Conservation (phyloP, 345 rosid species). For the Heritiera littoralis region DNA sequence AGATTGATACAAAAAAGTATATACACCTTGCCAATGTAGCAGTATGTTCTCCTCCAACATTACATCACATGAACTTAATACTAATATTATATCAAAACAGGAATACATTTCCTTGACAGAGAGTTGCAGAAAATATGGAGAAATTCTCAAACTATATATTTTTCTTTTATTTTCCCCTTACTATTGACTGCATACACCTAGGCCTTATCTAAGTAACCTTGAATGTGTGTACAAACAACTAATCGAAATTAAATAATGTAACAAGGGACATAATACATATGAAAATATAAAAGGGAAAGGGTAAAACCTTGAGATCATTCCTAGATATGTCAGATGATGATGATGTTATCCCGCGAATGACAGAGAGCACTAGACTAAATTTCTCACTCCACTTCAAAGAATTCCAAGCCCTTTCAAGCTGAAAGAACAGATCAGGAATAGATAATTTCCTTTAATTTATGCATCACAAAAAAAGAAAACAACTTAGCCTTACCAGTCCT, state of each 20-base stretch:
- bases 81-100: neutral
- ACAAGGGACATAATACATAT: neutral
- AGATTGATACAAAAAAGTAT: neutral
- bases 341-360: slow-evolving; percentile 61
- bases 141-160: neutral
- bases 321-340: slow-evolving; percentile 40
- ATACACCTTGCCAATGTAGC: neutral
- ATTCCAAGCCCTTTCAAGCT: slow-evolving; percentile 86
- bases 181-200: neutral
- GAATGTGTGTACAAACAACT: neutral
- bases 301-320: slow-evolving; percentile 45
- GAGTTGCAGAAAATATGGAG: neutral
- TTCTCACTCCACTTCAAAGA: slow-evolving; percentile 62
- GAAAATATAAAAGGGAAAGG: neutral
- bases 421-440: slow-evolving; percentile 11
- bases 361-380: slow-evolving; percentile 46
- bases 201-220: neutral
- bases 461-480: neutral
- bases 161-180: neutral
- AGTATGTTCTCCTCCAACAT: neutral
- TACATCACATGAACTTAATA: neutral
- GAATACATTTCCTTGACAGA: neutral
- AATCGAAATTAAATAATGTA: neutral
- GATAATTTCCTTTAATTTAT: neutral
- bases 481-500: neutral